Evolutionary conservation across 768 basidiomycete genomes (phyloP), one percentile per base, ranked within the genome.

Genomic region (Lentinula raphanica): DNA sequence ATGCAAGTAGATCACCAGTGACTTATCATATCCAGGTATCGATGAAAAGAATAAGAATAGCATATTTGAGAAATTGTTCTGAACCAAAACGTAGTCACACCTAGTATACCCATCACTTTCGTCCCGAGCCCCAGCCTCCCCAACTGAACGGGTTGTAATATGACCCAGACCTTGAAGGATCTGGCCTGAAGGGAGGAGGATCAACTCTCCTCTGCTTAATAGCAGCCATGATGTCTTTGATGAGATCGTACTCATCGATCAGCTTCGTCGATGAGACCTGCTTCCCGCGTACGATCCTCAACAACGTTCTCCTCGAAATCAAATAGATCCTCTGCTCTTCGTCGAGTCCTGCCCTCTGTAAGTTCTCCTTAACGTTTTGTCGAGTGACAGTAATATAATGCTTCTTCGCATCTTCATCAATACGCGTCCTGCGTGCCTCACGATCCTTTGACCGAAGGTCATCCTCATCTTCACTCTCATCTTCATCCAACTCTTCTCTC

Each of bases 401-500:
- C 27, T 13, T 19, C 23, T n/a, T 42, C 5, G 54, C 54, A 42
- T 45, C 54, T n/a, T 39, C 54, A 25, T 45, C 42, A 29, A 39
- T 45, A 25, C 54, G 21, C 21, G 17, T 42, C 27, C 29, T 21
- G 23, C 51, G 51, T 9, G 19, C 39, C 25, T 54, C 51, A 36
- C 51, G 51, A 36, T 38, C 36, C 17, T 40, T 54, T 19, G 54
- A 56, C 39, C 36, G 23, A 31, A 38, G 21, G 25, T 54, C 51
- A 13, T 56, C 54, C 19, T 56, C 54, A 29, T 42, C 54, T n/a
- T 32, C 29, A 3, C 29, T 32, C 39, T 58, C 56, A 19, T 58
- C 56, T 36, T 49, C 56, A 11, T 58, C 56, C 21, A 49, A 23
- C 13, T 5, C 32, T 13, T 58, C 45, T n/a, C 45, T 15, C 56